phyloP scores from a whole-genome alignment of 225 moss, liverwort and hornwort genomes.

The Marchantia polymorpha region DNA sequence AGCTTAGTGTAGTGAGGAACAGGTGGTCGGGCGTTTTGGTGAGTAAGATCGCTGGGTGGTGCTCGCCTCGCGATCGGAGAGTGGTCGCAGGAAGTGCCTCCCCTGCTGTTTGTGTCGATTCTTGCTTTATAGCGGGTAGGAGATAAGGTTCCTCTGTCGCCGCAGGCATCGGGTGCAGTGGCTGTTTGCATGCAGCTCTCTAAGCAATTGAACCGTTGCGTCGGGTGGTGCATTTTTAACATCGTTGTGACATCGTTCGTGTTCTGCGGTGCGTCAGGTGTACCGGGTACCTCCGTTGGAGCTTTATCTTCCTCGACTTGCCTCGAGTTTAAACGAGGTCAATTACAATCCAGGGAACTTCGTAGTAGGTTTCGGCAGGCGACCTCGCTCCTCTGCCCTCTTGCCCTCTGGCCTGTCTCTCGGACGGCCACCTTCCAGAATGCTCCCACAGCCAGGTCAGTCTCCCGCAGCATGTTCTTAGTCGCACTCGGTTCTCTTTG shows the following conservation, averaged over 20 bases:
- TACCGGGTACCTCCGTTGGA: conserved; percentile 16
- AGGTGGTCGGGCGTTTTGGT: conserved; percentile 3
- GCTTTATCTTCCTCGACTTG: conserved; percentile 1
- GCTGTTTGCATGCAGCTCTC: neutral
- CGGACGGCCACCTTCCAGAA: conserved; percentile 28
- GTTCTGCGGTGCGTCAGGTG: conserved; percentile 30
- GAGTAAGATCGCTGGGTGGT: neutral
- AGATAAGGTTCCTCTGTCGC: too few species aligned
- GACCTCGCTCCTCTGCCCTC: neutral
- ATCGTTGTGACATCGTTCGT: conserved; percentile 27
- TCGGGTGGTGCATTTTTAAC: conserved; percentile 29
- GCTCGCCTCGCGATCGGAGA: too few species aligned
- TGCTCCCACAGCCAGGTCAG: conserved; percentile 47
- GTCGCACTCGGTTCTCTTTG: neutral
- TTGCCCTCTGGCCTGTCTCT: neutral
- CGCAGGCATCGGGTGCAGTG: too few species aligned
- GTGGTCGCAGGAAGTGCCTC: neutral
- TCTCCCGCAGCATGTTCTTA: neutral
- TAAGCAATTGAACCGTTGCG: conserved; percentile 30
- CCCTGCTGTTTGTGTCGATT: too few species aligned
- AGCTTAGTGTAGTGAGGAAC: neutral
- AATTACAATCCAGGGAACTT: conserved; percentile 25
- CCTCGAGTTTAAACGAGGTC: conserved; percentile 4
- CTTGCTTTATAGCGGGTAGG: too few species aligned
- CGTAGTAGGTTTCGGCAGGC: conserved; percentile 1